Base-by-base conservation (phyloP, 208 protist genomes). In the Trypanosoma rangeli region DNA sequence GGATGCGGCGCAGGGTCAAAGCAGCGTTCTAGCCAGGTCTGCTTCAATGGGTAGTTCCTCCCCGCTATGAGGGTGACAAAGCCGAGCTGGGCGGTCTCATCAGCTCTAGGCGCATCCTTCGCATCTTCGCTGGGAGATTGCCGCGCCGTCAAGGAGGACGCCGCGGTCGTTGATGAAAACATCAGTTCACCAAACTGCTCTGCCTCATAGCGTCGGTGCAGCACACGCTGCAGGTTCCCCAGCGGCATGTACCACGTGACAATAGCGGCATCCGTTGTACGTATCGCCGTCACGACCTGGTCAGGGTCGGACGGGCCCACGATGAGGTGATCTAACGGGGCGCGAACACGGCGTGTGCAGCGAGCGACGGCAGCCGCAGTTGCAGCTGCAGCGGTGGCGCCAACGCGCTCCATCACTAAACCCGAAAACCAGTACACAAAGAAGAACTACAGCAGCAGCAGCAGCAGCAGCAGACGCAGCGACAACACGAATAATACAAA, bases 141-240 rank as follows among this genome's bases (percentile, higher is more conserved):
- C 15, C 8, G 31, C 26, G 20, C 28, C 28, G 64, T 39, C 44
- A 49, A 71, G 31, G 66, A 46, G 16, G 66, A 57, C n/a, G 52
- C 13, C 26, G 66, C 9, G 44, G 24, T 52, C 54, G 29, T 13
- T 20, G 28, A 44, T 3, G 85, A 74, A 52, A 85, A 48, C 13
- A 87, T 60, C 64, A 94, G 68, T 72, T 91, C 86, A 0, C 82
- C 86, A 76, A 94, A 88, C 76, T 86, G 76, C 78, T 94, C 89
- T 16, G 86, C 89, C 60, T 93, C 86, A 71, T 93, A 94, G 31
- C 89, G 86, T 39, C 73, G 61, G 70, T 94, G 89, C 49, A 94
- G 74, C 12, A 73, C 66, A 57, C 76, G 64, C 67, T 94, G 89
- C 1, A 91, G 69, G 55, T 88, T 88, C 62, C 73, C 72, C 61